These are phyloP conservation scores for Boletales sp. DNA, from an alignment of 768 basidiomycete genomes.

Conservation along the genomic window DNA sequence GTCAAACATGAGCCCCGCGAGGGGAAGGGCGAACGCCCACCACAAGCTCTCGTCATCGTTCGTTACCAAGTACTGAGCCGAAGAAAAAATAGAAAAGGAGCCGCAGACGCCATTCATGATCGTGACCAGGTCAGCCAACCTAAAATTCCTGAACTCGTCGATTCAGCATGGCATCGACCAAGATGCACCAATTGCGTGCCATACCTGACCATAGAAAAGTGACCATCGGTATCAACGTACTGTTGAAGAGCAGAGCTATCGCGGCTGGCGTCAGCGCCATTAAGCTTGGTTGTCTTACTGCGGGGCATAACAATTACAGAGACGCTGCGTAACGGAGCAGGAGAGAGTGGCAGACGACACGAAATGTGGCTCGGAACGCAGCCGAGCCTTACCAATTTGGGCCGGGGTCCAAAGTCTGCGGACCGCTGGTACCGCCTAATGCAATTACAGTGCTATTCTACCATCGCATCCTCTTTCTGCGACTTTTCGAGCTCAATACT, in stretches of 20 bases:
- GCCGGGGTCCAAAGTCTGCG: conserved; percentile 13
- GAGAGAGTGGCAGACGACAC: conserved; percentile 28
- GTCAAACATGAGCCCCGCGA: conserved; percentile 96
- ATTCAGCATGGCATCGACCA: conserved; percentile 16
- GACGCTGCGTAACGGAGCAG: neutral
- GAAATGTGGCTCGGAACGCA: conserved; percentile 14
- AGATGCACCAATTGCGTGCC: conserved; percentile 4
- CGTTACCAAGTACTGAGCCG: conserved; percentile 81
- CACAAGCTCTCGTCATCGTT: conserved; percentile 78
- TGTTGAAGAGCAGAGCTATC: conserved; percentile 57
- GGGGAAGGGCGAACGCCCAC: conserved; percentile 83
- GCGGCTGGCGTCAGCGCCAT: conserved; percentile 11
- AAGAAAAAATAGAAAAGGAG: conserved; percentile 90
- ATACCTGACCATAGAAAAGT: conserved; percentile 96
- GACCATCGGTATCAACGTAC: conserved; percentile 86
- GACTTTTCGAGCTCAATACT: conserved; percentile 63
- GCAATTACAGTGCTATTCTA: conserved; percentile 13
- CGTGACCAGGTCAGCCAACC: conserved; percentile 95
- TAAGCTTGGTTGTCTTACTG: conserved; percentile 27
- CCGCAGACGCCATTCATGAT: conserved; percentile 99
- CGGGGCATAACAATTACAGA: conserved; percentile 19
- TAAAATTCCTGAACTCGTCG: conserved; percentile 73
- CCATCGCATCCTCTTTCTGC: conserved; percentile 44
- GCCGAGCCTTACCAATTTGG: conserved; percentile 8
- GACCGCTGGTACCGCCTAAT: conserved; percentile 23